These are phyloP conservation scores for Xylariaceae sp. DNA, from an alignment of 2,329 filamentous ascomycete genomes.

Conservation along the genomic window DNA sequence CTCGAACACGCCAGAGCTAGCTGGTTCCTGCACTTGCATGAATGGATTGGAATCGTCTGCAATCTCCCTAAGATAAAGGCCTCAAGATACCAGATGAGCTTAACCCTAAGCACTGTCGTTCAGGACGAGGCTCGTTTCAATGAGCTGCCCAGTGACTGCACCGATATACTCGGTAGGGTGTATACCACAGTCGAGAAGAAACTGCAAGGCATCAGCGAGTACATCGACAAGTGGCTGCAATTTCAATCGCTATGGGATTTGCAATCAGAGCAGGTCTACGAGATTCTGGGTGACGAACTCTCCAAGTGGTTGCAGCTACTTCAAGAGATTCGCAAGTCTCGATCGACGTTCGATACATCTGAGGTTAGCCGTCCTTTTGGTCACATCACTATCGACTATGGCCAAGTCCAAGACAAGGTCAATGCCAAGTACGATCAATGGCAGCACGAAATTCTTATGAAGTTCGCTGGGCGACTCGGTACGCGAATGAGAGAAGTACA, in stretches of 20 bases:
- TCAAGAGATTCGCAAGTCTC: conserved; percentile 94
- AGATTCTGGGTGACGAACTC: conserved; percentile 84
- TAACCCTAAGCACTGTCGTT: conserved; percentile 55
- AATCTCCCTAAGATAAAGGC: conserved; percentile 93
- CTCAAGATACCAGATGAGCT: conserved; percentile 86
- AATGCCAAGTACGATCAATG: conserved; percentile 99
- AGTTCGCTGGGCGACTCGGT: conserved; percentile 86
- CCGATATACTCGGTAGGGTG: conserved; percentile 71
- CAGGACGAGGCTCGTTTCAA: conserved; percentile 71
- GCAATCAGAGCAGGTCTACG: conserved; percentile 92
- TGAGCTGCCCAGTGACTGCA: conserved; percentile 79
- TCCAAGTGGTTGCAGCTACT: conserved; percentile 90
- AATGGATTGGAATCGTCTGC: conserved; percentile 90
- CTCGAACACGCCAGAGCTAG: conserved; percentile 86
- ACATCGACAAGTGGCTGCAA: conserved; percentile 97
- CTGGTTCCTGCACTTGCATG: conserved; percentile 89
- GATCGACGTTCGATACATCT: conserved; percentile 94
- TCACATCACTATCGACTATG: conserved; percentile 93
- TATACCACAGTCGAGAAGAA: conserved; percentile 83
- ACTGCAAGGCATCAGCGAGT: conserved; percentile 71
- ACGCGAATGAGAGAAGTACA: conserved; percentile 90
- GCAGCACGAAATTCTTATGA: conserved; percentile 94
- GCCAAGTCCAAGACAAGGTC: conserved; percentile 97
- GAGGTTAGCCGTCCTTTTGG: conserved; percentile 91
- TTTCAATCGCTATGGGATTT: conserved; percentile 99